Evolutionary conservation across 2,329 filamentous ascomycete species (phyloP).

Genomic region (Calonectria hawksworthii): DNA sequence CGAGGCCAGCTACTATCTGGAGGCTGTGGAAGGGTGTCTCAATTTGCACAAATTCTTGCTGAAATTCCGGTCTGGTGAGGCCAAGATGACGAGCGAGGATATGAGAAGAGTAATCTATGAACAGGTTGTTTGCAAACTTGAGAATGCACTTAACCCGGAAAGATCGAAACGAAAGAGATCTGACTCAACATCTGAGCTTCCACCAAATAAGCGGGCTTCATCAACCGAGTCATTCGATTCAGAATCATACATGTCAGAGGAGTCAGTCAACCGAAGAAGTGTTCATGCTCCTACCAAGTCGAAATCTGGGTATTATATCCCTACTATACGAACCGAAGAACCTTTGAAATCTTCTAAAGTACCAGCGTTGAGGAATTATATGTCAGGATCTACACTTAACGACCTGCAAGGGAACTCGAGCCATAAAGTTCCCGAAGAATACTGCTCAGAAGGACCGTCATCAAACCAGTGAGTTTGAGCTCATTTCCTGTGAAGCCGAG

Average conservation of each 20-base stretch:
- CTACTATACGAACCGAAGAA: too few relatives aligned
- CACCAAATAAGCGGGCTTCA: neutral
- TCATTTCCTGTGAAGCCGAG: neutral
- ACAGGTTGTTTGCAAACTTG: neutral
- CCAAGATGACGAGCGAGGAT: neutral
- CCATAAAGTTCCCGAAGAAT: neutral
- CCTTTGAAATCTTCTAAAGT: neutral
- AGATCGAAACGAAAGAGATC: neutral
- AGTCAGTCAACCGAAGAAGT: neutral
- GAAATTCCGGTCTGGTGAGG: neutral
- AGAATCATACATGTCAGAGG: neutral
- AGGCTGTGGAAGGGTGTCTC: neutral
- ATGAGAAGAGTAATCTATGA: slow-evolving; percentile 3
- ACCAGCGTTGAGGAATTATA: neutral
- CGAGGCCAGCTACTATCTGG: neutral
- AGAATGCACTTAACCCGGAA: neutral
- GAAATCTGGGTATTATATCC: neutral
- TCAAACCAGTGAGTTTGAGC: neutral
- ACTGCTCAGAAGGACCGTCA: neutral
- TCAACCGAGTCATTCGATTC: neutral
- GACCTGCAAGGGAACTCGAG: neutral
- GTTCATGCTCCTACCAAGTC: too few relatives aligned
- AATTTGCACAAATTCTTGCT: neutral
- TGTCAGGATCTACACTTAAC: neutral
- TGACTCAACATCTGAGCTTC: neutral